Conservation (phyloP, 2,329 filamentous ascomycete species). For the Hypoxylon sp. region DNA sequence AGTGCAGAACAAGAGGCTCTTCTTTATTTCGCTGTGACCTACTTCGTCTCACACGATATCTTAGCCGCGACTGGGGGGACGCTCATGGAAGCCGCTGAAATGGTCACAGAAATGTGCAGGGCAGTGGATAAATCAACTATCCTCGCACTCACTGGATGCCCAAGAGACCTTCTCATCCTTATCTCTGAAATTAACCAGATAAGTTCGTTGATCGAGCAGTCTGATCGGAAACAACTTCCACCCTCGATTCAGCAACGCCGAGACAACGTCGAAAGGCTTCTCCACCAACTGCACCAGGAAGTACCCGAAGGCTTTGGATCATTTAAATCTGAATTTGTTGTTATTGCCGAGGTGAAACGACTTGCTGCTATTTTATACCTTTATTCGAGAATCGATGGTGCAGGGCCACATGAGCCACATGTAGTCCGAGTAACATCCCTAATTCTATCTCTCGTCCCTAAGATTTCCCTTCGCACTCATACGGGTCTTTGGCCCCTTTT, state of each 20-base stretch:
- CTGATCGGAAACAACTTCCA: constrained; percentile 9
- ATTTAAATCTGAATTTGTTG: constrained; percentile 29
- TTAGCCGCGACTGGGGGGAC: constrained; percentile 41
- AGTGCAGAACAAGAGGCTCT: constrained; percentile 43
- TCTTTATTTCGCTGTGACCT: constrained; percentile 49
- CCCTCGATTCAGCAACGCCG: constrained; percentile 33
- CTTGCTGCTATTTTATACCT: constrained; percentile 51
- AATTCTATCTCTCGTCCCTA: constrained; percentile 47
- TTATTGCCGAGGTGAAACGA: constrained; percentile 50
- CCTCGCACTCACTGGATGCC: constrained; percentile 38
- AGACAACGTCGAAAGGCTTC: constrained; percentile 40
- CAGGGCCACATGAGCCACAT: constrained; percentile 48
- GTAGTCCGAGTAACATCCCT: constrained; percentile 44
- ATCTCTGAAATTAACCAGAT: constrained; percentile 45
- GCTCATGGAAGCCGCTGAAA: constrained; percentile 26
- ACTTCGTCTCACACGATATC: constrained; percentile 46
- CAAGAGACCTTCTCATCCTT: constrained; percentile 40
- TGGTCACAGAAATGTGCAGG: constrained; percentile 37
- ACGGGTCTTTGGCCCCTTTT: constrained; percentile 52
- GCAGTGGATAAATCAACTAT: constrained; percentile 36
- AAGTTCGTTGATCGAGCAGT: constrained; percentile 18
- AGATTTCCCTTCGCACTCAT: constrained; percentile 50
- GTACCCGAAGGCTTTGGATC: constrained; percentile 35
- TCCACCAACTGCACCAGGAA: constrained; percentile 36
- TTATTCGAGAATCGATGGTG: constrained; percentile 49